phyloP scores from a whole-genome alignment of 2,329 filamentous ascomycete genomes.

The Aspergillus sp. region DNA sequence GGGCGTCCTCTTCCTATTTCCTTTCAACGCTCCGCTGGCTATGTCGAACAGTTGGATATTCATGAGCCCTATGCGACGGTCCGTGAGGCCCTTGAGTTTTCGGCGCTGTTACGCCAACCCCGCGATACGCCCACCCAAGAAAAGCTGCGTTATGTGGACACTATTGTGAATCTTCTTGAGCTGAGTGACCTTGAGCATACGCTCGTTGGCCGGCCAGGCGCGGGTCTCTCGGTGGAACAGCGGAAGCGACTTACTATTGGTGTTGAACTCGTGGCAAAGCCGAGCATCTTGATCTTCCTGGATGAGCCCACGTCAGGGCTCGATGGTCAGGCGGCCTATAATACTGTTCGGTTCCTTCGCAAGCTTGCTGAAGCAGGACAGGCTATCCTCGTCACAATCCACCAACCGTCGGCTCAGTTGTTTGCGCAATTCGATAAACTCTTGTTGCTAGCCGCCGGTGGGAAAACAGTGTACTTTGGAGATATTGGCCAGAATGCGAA shows the following conservation, averaged over 20 bases:
- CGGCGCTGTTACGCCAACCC: conserved; percentile 61
- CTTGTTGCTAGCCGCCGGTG: conserved; percentile 62
- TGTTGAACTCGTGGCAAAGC: conserved; percentile 67
- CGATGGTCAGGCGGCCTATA: conserved; percentile 64
- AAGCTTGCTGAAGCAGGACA: conserved; percentile 64
- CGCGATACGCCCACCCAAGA: conserved; percentile 51
- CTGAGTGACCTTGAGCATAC: conserved; percentile 63
- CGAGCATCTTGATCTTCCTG: conserved; percentile 64
- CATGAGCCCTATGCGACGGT: conserved; percentile 65
- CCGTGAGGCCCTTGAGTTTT: conserved; percentile 65
- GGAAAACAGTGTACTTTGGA: conserved; percentile 69
- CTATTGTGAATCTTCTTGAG: conserved; percentile 62
- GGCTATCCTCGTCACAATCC: conserved; percentile 68
- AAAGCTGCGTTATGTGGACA: conserved; percentile 63
- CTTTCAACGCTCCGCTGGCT: conserved; percentile 66
- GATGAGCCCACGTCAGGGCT: conserved; percentile 69
- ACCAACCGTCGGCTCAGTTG: conserved; percentile 64
- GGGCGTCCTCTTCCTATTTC: conserved; percentile 57
- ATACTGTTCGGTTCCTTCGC: conserved; percentile 63
- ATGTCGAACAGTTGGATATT: conserved; percentile 66
- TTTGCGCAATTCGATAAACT: conserved; percentile 70
- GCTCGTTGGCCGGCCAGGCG: conserved; percentile 47
- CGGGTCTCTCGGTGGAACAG: conserved; percentile 60
- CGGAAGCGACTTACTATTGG: conserved; percentile 68
- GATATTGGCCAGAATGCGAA: conserved; percentile 62